These are phyloP conservation scores for Phytophthora rubi DNA, from an alignment of 352 stramenopile genomes.

Conservation along the genomic window DNA sequence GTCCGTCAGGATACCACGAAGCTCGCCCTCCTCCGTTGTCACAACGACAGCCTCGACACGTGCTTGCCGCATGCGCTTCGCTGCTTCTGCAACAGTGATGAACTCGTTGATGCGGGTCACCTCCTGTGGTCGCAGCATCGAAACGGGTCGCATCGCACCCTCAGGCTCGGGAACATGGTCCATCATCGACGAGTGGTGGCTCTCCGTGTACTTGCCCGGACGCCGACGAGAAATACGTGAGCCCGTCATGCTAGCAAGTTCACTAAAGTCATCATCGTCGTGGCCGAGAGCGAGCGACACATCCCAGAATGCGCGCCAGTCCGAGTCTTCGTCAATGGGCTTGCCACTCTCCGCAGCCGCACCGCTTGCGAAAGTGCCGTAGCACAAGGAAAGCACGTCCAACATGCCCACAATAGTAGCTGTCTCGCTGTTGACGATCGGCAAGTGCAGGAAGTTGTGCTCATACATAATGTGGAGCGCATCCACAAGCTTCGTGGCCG, in stretches of 20 bases:
- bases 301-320: constrained; percentile 91
- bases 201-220: constrained; percentile 46
- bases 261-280: constrained; percentile 77
- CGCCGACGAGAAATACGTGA: constrained; percentile 54
- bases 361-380: constrained; percentile 85
- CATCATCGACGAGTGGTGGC: constrained; percentile 53
- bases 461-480: constrained; percentile 98
- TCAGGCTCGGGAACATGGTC: constrained; percentile 62
- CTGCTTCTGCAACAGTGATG: constrained; percentile 86
- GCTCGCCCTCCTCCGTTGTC: constrained; percentile 80
- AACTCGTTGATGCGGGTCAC: constrained; percentile 89
- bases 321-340: constrained; percentile 52
- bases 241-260: constrained; percentile 68
- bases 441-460: constrained; percentile 97
- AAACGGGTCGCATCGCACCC: constrained; percentile 75
- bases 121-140: constrained; percentile 77
- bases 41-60: constrained; percentile 88
- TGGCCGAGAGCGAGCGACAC: constrained; percentile 83
- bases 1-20: constrained; percentile 87
- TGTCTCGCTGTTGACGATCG: constrained; percentile 91
- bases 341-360: constrained; percentile 49
- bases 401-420: constrained; percentile 84
- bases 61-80: constrained; percentile 81
- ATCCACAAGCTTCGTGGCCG: constrained; percentile 94
- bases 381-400: constrained; percentile 89